Evolutionary conservation across 805 yeast genomes (phyloP), one percentile per base, ranked within the genome.

Genomic region (Candida railenensis): DNA sequence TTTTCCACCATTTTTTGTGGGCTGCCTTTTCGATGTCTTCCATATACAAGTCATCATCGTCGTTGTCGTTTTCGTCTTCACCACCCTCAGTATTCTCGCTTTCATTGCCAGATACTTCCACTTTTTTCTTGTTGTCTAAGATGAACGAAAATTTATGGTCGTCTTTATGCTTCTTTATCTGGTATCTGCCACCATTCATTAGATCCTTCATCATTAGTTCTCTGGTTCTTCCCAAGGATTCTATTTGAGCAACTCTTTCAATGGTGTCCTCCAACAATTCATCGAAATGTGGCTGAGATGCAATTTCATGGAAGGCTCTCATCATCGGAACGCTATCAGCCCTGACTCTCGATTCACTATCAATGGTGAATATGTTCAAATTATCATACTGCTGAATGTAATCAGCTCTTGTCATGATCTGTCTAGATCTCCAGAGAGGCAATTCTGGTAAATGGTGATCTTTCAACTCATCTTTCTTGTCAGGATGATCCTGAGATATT

Each of bases 251-350:
- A 2, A 88, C 87, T 42, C 96, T 68, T 44, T 82, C 80, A 8
- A 80, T 64, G 0, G 92, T 83, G 43, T 84, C 87, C 15, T 77
- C 75, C 22, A 88, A 64, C 19, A 87, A 65, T 47, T 82, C 77
- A 39, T 85, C 83, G 53, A 88, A 88, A 7, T 85, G 87, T 0
- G 88, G 86, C 63, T 80, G 82, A 2, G 79, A 67, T 1, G 84
- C 83, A 43, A 88, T 85, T 58, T 88, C 95, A 48, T 86, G 80
- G 60, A 88, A 88, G 3, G 92, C 95, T 53, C 91, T 76, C 95
- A 88, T 86, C 95, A 88, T 87, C 1, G 92, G 91, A 2, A 86
- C 85, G 7, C 89, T 82, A 61, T 88, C 96, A 0, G 96, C 92
- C 32, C 86, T 69, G 2, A 88, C 96, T 44, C 78, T 70, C 0